Evolutionary conservation across 768 basidiomycete species (phyloP), one percentile per base, ranked within the genome.

Genomic region (Dictyophora rubrovolvata): DNA sequence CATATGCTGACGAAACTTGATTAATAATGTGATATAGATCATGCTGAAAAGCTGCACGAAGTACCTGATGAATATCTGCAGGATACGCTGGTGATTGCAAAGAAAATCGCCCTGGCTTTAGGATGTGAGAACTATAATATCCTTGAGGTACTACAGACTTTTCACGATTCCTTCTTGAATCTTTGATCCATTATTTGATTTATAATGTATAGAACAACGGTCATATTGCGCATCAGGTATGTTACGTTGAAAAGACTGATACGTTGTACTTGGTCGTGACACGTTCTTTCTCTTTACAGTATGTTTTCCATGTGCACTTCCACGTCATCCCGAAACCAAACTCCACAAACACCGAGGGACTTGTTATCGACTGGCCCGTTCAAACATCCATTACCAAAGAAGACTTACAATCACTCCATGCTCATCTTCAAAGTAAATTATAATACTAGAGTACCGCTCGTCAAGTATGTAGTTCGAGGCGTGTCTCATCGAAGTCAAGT

Each of bases 281-380:
- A n/a, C 34, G 23, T 47, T 17, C 36, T 7, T 48, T 18, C 17
- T 53, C 21, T 54, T 28, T 37, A 34, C 62, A 86, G 83, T 75
- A 80, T 54, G 91, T 95, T 23, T 80, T 84, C 56, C 93, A 95
- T 65, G 91, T 93, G 14, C 92, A 95, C 69, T 93, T 93, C 73
- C 93, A 97, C 66, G 78, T 97, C 64, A 94, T 97, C 62, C 93
- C 94, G 2, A 97, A 96, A 69, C 91, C 89, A 0, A 68, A 71
- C n/a, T 77, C 67, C 1, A 72, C 73, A 5, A 79, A 84, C 49
- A 68, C 79, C 5, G 83, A 87, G 64, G 95, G 95, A 4, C 77
- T 99, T 23, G 82, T 82, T 12, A 73, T 97, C 56, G 82, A 80
- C 17, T 97, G 95, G 95, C 89, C 89, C 1, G 69, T 76, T 1